phyloP scores from a whole-genome alignment of 192 early-diverging fungal species.

The Jimgerdemannia lactiflua region DNA sequence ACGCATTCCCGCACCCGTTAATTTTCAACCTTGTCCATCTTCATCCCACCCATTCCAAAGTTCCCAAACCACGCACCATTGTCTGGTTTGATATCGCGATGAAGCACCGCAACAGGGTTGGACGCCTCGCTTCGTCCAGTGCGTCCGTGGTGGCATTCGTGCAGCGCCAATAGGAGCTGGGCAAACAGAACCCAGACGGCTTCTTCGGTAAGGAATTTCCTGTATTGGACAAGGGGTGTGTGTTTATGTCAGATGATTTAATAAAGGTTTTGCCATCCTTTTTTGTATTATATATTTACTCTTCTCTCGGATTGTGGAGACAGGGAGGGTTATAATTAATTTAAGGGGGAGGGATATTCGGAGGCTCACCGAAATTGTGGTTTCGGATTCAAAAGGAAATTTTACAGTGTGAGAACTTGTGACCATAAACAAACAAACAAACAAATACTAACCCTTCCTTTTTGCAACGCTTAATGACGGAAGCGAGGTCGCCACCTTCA shows the following conservation, averaged over 20 bases:
- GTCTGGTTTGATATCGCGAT: constrained; percentile 76
- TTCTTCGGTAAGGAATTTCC: constrained; percentile 56
- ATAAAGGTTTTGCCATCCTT: no score
- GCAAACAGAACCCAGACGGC: constrained; percentile 64
- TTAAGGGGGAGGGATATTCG: no score
- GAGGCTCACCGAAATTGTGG: no score
- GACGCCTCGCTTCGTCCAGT: constrained; percentile 21
- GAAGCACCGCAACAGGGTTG: constrained; percentile 51
- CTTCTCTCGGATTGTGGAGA: no score
- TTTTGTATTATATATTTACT: no score
- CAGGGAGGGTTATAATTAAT: no score
- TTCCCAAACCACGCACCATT: no score
- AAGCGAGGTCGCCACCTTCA: constrained; percentile 69
- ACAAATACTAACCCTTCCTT: constrained; percentile 40
- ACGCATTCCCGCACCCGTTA: background rate
- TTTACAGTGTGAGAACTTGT: no score
- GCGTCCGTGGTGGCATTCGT: constrained; percentile 65
- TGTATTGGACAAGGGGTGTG: constrained; percentile 8
- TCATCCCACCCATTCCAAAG: background rate
- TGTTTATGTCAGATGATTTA: background rate
- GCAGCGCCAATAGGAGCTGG: constrained; percentile 62
- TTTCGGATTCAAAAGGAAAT: no score
- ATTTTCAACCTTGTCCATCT: background rate
- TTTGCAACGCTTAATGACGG: constrained; percentile 60
- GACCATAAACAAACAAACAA: no score